Evolutionary conservation across 1,284 basidiomycete species (phyloP), one percentile per base, ranked within the genome.

Genomic region (Peniophora sp.): DNA sequence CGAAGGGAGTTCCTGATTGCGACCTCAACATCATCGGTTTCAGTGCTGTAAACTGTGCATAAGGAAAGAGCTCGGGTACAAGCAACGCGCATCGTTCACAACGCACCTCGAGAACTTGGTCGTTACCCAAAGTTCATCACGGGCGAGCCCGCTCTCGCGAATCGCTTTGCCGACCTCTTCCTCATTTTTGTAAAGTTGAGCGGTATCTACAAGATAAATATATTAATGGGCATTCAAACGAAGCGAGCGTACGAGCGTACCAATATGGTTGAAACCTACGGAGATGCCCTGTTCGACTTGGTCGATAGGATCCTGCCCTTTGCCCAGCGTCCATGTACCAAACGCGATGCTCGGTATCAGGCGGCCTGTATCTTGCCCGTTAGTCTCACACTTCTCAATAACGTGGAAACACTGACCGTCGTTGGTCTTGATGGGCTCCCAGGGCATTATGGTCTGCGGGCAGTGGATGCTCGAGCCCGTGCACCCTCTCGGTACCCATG

Each of bases 331-430:
- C 52, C 78, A 79, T 6, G 76, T 74, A 17, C 80, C 79, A 59
- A 72, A 82, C 2, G 76, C 81, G 51, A 82, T 74, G 36, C 68
- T 66, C 22, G 80, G 79, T 23, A 83, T 76, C 43, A 55, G 12
- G 27, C 27, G 27, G 5, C 27, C 27, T 32, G 27, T 12, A 32
- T 12, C 12, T 12, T 6, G 12, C 27, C 12, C 27, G 12, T 32
- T 5, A n/a, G n/a, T n/a, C n/a, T n/a, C n/a, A n/a, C n/a, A n/a
- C n/a, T n/a, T n/a, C n/a, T n/a, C n/a, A n/a, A n/a, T 32, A 6
- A 12, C 27, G 27, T 12, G 27, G 27, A 32, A 32, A 32, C 27
- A 12, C 27, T 12, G 5, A 32, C 27, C 78, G 56, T 81, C 77
- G 58, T 78, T 79, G 43, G 81, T 64, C 35, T 63, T 64, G 47